A percentile compares a stretch with the other conserved stretches of the same genome.
Conservation (phyloP, 371 early-diverging fungal species). For the Circinella minor region DNA sequence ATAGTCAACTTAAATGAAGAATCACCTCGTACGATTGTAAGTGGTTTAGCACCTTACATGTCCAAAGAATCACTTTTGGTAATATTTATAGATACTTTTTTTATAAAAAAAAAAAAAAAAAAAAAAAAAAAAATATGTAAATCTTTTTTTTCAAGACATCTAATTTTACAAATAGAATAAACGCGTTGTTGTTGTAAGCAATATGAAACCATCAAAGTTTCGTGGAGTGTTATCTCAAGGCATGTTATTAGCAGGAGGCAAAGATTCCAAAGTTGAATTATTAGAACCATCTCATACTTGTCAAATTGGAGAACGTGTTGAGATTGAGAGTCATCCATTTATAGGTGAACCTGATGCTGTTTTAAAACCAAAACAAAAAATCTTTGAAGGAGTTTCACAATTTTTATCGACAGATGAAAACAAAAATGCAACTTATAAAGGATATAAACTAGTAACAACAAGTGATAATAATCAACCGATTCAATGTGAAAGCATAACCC, state of each 20-base stretch:
- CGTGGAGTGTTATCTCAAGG: slow-evolving; percentile 64
- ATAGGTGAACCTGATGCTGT: slow-evolving; percentile 34
- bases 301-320: slow-evolving; percentile 53
- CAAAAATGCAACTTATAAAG: slow-evolving; percentile 58
- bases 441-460: slow-evolving; percentile 47
- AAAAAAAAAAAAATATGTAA: too few species aligned
- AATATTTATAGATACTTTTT: slow-evolving; percentile 12
- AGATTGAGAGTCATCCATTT: slow-evolving; percentile 16
- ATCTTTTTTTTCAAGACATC: too few species aligned
- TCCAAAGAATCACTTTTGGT: slow-evolving; percentile 52
- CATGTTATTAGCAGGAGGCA: slow-evolving; percentile 60
- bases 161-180: slow-evolving; percentile 31
- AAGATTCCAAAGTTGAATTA: slow-evolving; percentile 42
- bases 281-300: slow-evolving; percentile 49
- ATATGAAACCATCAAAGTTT: slow-evolving; percentile 66
- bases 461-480: slow-evolving; percentile 39
- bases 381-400: slow-evolving; percentile 52
- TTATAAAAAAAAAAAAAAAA: too few species aligned
- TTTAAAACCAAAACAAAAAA: slow-evolving; percentile 62
- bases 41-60: slow-evolving; percentile 74
- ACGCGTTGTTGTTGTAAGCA: slow-evolving; percentile 59
- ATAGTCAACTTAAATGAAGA: slow-evolving; percentile 70
- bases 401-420: slow-evolving; percentile 43
- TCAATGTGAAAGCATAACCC: slow-evolving; percentile 7
- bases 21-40: slow-evolving; percentile 73